Conservation (phyloP, 2,329 filamentous ascomycete genomes). For the Fusarium zealandicum region DNA sequence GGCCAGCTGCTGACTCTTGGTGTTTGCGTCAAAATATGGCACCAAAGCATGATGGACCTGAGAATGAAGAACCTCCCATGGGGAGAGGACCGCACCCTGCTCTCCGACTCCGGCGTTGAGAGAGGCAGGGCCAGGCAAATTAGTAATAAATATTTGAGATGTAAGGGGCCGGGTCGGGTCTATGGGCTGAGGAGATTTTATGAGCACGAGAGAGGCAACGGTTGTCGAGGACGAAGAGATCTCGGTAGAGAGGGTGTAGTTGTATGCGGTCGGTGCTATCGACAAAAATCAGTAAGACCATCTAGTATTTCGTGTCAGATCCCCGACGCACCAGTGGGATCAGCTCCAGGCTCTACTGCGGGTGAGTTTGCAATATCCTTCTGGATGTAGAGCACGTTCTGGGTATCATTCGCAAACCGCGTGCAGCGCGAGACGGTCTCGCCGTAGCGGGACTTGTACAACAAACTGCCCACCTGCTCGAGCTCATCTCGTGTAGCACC, state of each 20-base stretch:
- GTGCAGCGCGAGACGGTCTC: conserved; percentile 89
- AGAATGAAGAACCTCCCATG: conserved; percentile 91
- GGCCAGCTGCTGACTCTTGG: conserved; percentile 76
- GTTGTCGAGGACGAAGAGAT: conserved; percentile 82
- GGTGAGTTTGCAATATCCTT: conserved; percentile 73
- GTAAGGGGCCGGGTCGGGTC: conserved; percentile 82
- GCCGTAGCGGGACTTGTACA: conserved; percentile 73
- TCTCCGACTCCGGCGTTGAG: conserved; percentile 71
- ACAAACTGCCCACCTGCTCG: conserved; percentile 79
- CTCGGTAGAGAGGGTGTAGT: conserved; percentile 82
- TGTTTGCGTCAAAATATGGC: conserved; percentile 97
- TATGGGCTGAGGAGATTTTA: conserved; percentile 89
- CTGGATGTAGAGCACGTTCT: conserved; percentile 88
- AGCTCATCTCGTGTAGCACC: conserved; percentile 81
- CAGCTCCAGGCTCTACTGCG: conserved; percentile 57
- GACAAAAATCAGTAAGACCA: conserved; percentile 16
- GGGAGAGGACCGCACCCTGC: conserved; percentile 77
- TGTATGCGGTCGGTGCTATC: conserved; percentile 63
- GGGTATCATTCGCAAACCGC: conserved; percentile 87
- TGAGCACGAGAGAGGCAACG: conserved; percentile 82
- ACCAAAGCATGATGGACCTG: conserved; percentile 89
- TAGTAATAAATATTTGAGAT: conserved; percentile 91
- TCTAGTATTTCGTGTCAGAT: neutral
- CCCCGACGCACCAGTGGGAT: conserved; percentile 52
- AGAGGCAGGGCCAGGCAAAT: conserved; percentile 82